Evolutionary conservation across 1,284 basidiomycete species (phyloP).

Genomic region (Melanopsichium pennsylvanicum): DNA sequence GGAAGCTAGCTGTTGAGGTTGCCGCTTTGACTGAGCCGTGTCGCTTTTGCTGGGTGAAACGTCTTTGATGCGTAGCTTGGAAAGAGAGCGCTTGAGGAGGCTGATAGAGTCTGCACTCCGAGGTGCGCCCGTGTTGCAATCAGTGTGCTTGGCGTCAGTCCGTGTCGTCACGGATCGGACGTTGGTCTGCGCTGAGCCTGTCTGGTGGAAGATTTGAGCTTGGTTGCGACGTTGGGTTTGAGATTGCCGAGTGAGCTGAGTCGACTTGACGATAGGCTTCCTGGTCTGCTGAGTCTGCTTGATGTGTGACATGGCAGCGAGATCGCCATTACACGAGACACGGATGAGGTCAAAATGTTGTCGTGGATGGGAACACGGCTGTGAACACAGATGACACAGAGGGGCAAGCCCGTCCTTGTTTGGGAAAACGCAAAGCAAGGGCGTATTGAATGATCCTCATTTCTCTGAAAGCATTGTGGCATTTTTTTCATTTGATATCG

Average conservation of each 20-base stretch:
- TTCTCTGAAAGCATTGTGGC: too few species aligned
- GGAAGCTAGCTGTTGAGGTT: slow-evolving; percentile 1
- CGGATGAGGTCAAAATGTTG: not conserved
- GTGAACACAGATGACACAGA: too few species aligned
- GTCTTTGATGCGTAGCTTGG: slow-evolving; percentile 30
- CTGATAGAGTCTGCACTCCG: slow-evolving; percentile 1
- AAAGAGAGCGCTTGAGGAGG: slow-evolving; percentile 29
- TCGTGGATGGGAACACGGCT: too few species aligned
- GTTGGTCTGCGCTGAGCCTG: not conserved
- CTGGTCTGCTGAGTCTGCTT: slow-evolving; percentile 27
- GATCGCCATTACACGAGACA: not conserved
- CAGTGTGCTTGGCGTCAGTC: slow-evolving; percentile 8
- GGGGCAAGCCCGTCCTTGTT: too few species aligned
- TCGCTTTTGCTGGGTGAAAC: slow-evolving; percentile 12
- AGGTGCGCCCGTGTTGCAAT: not conserved
- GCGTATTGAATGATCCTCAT: too few species aligned
- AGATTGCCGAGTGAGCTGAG: slow-evolving; percentile 2
- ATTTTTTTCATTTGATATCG: too few species aligned
- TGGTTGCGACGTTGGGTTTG: not conserved
- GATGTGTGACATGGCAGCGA: slow-evolving; percentile 20
- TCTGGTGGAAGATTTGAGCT: not conserved
- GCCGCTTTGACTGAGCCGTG: not conserved
- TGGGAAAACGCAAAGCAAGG: too few species aligned
- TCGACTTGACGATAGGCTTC: slow-evolving; percentile 7
- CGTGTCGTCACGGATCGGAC: slow-evolving; percentile 15